phyloP scores from a whole-genome alignment of 257 asterid genomes.

The Ehretia macrophylla region DNA sequence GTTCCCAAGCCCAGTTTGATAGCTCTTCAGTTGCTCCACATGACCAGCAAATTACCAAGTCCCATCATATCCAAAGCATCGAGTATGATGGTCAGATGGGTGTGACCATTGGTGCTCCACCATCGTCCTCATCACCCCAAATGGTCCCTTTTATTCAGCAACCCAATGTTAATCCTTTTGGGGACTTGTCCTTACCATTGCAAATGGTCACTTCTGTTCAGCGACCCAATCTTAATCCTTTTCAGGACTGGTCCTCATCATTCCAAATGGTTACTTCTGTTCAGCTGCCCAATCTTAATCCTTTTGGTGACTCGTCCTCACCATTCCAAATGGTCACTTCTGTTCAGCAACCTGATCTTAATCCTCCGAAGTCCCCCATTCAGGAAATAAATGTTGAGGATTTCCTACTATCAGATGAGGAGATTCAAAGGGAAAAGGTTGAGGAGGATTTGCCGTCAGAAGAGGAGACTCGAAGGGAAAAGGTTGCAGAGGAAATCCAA shows the following conservation, averaged over 20 bases:
- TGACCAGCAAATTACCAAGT: constrained; percentile 35
- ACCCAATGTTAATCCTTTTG: constrained; percentile 51
- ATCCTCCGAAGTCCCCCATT: too few relatives aligned
- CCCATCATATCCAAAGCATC: constrained; percentile 41
- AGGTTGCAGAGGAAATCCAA: too few relatives aligned
- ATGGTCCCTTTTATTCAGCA: constrained; percentile 39
- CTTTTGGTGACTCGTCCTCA: too few relatives aligned
- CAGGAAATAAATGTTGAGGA: constrained; percentile 51
- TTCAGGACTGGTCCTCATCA: too few relatives aligned
- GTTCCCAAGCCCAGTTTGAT: constrained; percentile 41
- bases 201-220: too few relatives aligned
- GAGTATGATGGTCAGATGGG: constrained; percentile 37
- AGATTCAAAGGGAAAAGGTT: constrained; percentile 49
- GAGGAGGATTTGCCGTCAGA: constrained; percentile 73
- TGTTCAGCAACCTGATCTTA: too few relatives aligned
- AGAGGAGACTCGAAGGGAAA: constrained; percentile 92
- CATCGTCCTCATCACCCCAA: constrained; percentile 37
- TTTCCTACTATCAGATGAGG: too few relatives aligned
- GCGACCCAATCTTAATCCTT: too few relatives aligned
- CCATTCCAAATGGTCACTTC: too few relatives aligned
- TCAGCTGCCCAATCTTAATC: too few relatives aligned
- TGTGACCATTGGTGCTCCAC: constrained; percentile 78
- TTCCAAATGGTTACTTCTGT: too few relatives aligned
- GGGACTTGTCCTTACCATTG: constrained; percentile 83
- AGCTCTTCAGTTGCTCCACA: constrained; percentile 33